Evolutionary conservation across 2,329 filamentous ascomycete genomes (phyloP).

Genomic region (Aspergillus melleus): DNA sequence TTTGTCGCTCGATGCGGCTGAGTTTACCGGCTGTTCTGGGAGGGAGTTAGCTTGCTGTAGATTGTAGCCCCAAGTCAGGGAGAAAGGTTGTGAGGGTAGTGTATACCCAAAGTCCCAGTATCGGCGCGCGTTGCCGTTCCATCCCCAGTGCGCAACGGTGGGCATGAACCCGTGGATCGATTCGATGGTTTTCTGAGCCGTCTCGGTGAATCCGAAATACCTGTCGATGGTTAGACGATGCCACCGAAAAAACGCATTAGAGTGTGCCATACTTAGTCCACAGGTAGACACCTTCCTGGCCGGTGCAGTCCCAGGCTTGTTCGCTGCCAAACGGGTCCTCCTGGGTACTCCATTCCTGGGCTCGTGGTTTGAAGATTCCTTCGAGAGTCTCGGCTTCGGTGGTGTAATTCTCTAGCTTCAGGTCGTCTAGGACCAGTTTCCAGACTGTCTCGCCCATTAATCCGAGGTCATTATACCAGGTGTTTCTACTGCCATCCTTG

Average conservation of each 20-base stretch:
- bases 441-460: conserved; percentile 63
- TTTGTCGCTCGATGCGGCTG: conserved; percentile 48
- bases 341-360: conserved; percentile 51
- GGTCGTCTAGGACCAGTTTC: conserved; percentile 53
- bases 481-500: conserved; percentile 45
- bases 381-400: conserved; percentile 44
- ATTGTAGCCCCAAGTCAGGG: too few relatives aligned
- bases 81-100: not conserved
- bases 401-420: conserved; percentile 49
- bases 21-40: conserved; percentile 44
- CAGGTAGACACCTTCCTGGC: conserved; percentile 62
- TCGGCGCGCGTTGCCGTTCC: conserved; percentile 61
- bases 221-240: conserved; percentile 2
- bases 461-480: conserved; percentile 27
- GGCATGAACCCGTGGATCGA: conserved; percentile 60
- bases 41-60: too few relatives aligned
- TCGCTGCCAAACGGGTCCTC: conserved; percentile 60
- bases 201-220: conserved; percentile 52
- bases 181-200: conserved; percentile 54
- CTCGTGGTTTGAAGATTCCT: conserved; percentile 51
- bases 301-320: conserved; percentile 64
- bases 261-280: conserved; percentile 49
- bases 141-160: conserved; percentile 61
- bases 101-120: conserved; percentile 59
- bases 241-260: not conserved